Conservation (phyloP, 1,284 basidiomycete genomes). For the Malassezia obtusa region DNA sequence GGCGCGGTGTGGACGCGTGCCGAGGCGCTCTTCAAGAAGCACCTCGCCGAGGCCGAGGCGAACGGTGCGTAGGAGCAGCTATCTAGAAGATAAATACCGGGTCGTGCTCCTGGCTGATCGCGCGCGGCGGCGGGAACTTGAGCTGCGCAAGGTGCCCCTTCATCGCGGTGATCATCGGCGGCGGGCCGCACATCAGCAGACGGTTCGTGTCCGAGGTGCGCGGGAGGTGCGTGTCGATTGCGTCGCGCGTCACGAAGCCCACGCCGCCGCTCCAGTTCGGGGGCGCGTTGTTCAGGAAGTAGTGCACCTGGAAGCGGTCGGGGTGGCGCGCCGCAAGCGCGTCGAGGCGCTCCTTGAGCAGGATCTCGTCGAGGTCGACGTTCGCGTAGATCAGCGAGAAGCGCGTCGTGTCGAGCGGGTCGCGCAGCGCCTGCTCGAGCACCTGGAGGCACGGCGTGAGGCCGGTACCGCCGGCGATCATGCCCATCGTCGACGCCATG, state of each 20-base stretch:
- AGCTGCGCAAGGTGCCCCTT: constrained; percentile 85
- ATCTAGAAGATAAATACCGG: constrained; percentile 14
- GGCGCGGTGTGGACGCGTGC: constrained; percentile 75
- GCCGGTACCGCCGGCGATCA: constrained; percentile 89
- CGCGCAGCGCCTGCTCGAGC: constrained; percentile 76
- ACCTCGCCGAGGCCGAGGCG: constrained; percentile 54
- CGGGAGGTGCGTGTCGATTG: constrained; percentile 59
- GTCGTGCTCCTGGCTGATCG: constrained; percentile 64
- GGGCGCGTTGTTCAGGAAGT: constrained; percentile 88
- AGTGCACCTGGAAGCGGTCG: constrained; percentile 63
- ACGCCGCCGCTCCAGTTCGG: constrained; percentile 70
- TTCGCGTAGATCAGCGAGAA: constrained; percentile 96
- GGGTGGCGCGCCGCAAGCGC: constrained; percentile 60
- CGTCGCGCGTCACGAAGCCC: constrained; percentile 89
- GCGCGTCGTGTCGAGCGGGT: constrained; percentile 70
- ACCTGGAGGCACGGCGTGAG: constrained; percentile 81
- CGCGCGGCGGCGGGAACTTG: constrained; percentile 72
- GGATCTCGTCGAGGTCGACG: constrained; percentile 54
- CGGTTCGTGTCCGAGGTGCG: constrained; percentile 40
- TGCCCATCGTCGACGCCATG: constrained; percentile 59
- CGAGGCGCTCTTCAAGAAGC: constrained; percentile 71
- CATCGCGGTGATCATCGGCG: constrained; percentile 94
- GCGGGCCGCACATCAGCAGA: constrained; percentile 58
- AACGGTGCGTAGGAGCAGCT: constrained; percentile 19
- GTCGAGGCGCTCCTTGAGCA: constrained; percentile 77